These are phyloP conservation scores for Trametes cinnabarina DNA, from an alignment of 768 basidiomycete genomes.

Conservation along the genomic window DNA sequence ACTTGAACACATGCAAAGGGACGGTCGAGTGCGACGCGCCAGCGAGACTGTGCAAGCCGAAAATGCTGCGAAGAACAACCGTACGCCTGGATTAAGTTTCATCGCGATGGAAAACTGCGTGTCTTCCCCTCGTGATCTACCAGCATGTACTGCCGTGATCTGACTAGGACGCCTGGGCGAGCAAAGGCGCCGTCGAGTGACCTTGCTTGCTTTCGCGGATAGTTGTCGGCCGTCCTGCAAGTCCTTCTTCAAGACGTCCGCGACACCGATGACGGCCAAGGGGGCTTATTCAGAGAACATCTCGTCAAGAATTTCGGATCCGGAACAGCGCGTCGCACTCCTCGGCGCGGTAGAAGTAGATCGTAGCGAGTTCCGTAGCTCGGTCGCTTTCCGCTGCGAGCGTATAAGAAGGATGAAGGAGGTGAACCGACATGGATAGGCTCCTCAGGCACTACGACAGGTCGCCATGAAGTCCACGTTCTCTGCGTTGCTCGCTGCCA, in stretches of 20 bases:
- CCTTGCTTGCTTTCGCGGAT: background rate
- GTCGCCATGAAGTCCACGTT: slow-evolving; percentile 8
- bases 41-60: background rate
- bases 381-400: no score
- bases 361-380: no score
- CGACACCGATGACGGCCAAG: background rate
- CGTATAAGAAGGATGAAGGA: background rate
- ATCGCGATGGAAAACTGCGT: background rate
- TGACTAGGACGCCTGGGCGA: background rate
- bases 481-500: slow-evolving; percentile 1
- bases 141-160: background rate
- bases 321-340: background rate
- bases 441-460: background rate
- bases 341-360: slow-evolving; percentile 1
- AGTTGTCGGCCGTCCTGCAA: slow-evolving; percentile 1
- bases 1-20: no score
- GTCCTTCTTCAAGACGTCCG: no score
- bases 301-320: background rate
- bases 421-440: background rate
- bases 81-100: background rate
- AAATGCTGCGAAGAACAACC: slow-evolving; percentile 3
- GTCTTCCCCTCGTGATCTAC: background rate
- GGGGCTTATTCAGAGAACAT: background rate
- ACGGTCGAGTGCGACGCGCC: no score
- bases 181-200: background rate